These are phyloP conservation scores for Dioscorea alata DNA, from an alignment of 106 monocot species.

Conservation along the genomic window DNA sequence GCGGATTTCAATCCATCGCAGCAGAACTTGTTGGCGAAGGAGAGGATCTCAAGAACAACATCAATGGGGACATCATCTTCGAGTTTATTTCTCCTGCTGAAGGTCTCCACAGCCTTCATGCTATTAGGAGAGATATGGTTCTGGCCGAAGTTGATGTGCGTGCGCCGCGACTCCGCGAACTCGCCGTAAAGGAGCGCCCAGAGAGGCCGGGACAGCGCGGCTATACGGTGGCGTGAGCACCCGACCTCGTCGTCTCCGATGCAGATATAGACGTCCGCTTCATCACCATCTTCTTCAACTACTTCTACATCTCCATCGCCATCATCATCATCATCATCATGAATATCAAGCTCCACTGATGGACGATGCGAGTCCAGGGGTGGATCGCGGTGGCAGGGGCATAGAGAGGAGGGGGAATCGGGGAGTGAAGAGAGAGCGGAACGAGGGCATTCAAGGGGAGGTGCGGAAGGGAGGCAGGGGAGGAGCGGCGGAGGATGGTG, in stretches of 20 bases:
- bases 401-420: constrained; percentile 26
- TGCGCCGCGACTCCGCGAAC: constrained; percentile 69
- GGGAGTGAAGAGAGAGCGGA: constrained; percentile 40
- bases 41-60: constrained; percentile 62
- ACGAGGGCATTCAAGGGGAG: constrained; percentile 72
- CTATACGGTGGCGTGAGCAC: constrained; percentile 56
- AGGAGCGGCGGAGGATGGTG: constrained; percentile 21
- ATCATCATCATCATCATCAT: constrained; percentile 11
- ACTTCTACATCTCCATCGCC: too few species aligned
- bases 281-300: constrained; percentile 8
- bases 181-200: constrained; percentile 68
- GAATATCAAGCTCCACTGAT: not conserved
- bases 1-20: constrained; percentile 72
- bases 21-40: constrained; percentile 84
- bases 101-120: constrained; percentile 57
- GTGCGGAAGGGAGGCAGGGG: constrained; percentile 34
- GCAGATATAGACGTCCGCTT: constrained; percentile 67
- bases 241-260: constrained; percentile 77
- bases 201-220: constrained; percentile 71
- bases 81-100: constrained; percentile 38
- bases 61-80: constrained; percentile 41
- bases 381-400: constrained; percentile 45
- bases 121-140: constrained; percentile 56
- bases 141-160: constrained; percentile 72
- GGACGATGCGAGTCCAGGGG: not conserved